These are phyloP conservation scores for Heterobasidion parviporum DNA, from an alignment of 1,284 basidiomycete genomes.

Conservation along the genomic window DNA sequence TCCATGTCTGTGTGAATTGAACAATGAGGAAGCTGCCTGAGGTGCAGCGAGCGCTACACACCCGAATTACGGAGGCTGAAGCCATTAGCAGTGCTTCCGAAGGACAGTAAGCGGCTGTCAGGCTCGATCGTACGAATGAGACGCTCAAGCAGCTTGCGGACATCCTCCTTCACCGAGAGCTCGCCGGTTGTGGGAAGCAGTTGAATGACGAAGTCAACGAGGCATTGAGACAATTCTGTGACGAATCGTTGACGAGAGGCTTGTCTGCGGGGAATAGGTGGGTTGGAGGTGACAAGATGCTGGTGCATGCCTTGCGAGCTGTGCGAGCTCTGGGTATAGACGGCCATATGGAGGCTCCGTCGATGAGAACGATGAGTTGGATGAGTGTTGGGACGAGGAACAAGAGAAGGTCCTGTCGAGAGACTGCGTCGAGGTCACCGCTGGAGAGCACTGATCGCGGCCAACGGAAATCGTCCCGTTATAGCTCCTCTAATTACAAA, in stretches of 20 bases:
- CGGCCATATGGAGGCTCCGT: slow-evolving; percentile 5
- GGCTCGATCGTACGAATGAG: slow-evolving; percentile 94
- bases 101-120: slow-evolving; percentile 84
- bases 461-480: neutral
- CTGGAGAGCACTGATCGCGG: neutral
- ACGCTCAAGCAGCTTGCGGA: slow-evolving; percentile 88
- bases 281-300: slow-evolving; percentile 2
- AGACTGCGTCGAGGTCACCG: neutral
- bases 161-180: slow-evolving; percentile 92
- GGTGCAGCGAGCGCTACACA: slow-evolving; percentile 26
- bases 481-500: neutral
- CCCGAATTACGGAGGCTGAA: slow-evolving; percentile 94
- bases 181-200: slow-evolving; percentile 85
- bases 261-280: slow-evolving; percentile 2
- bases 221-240: slow-evolving; percentile 58
- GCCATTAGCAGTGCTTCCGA: slow-evolving; percentile 92
- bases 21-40: neutral
- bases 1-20: slow-evolving; percentile 77
- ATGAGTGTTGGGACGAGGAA: neutral
- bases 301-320: slow-evolving; percentile 7
- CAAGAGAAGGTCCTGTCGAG: neutral
- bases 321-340: slow-evolving; percentile 4
- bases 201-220: slow-evolving; percentile 84
- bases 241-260: slow-evolving; percentile 43
- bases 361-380: neutral